Evolutionary conservation across 805 yeast genomes (phyloP).

Genomic region (Candida sithepensis): DNA sequence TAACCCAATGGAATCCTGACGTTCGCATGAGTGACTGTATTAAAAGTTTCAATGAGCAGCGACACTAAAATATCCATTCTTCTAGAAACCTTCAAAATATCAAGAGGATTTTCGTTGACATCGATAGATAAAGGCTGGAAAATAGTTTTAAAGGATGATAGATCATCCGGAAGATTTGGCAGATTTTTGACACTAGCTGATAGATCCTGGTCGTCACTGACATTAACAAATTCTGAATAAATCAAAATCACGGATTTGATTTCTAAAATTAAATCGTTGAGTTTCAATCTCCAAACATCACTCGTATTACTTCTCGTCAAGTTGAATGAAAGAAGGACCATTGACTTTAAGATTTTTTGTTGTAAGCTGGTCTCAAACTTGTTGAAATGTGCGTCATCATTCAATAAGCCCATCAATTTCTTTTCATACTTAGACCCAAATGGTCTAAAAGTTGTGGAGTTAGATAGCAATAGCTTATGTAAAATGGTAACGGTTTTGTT

Average conservation of each 20-base stretch:
- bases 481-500: conserved; percentile 37
- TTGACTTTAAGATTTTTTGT: conserved; percentile 41
- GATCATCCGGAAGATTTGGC: conserved; percentile 30
- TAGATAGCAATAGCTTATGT: conserved; percentile 44
- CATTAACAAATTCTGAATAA: conserved; percentile 55
- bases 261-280: conserved; percentile 48
- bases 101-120: conserved; percentile 45
- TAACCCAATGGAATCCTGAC: conserved; percentile 57
- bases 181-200: conserved; percentile 37
- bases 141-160: conserved; percentile 19
- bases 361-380: conserved; percentile 40
- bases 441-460: conserved; percentile 81
- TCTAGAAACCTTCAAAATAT: conserved; percentile 48
- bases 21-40: conserved; percentile 51
- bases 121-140: conserved; percentile 57
- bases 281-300: conserved; percentile 42
- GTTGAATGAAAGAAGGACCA: conserved; percentile 54
- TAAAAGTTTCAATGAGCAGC: conserved; percentile 42
- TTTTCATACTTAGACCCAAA: conserved; percentile 59
- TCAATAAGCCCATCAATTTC: conserved; percentile 37
- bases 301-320: conserved; percentile 49
- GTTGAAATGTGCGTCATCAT: conserved; percentile 31
- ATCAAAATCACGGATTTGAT: conserved; percentile 51
- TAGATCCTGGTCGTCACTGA: conserved; percentile 53
- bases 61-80: conserved; percentile 46